These are phyloP conservation scores for Aspergillus hancockii DNA, from an alignment of 495 filamentous ascomycete species.

Conservation along the genomic window DNA sequence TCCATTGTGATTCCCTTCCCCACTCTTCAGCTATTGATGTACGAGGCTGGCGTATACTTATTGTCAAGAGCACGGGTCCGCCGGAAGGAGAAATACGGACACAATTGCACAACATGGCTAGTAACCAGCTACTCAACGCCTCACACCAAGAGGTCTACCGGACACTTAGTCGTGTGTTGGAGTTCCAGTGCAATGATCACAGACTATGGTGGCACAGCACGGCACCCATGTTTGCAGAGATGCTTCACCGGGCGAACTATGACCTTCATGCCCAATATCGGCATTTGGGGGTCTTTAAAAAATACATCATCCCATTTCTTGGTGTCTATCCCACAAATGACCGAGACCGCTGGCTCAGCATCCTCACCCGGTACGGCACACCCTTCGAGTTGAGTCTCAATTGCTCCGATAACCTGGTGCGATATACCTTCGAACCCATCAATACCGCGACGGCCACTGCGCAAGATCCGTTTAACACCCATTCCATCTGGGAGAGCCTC, in stretches of 20 bases:
- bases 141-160: not conserved
- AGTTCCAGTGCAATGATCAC: not conserved
- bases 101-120: not conserved
- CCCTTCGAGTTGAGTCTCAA: conserved; percentile 24
- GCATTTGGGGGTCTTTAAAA: not conserved
- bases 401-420: conserved; percentile 11
- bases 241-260: conserved; percentile 11
- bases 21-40: no score
- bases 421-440: conserved; percentile 21
- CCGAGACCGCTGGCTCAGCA: conserved; percentile 9
- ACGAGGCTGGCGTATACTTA: no score
- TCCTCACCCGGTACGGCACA: conserved; percentile 9
- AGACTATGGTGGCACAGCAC: conserved; percentile 18
- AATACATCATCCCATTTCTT: conserved; percentile 11
- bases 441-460: conserved; percentile 3
- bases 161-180: not conserved
- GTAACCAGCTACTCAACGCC: not conserved
- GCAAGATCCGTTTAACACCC: conserved; percentile 21
- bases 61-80: no score
- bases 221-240: conserved; percentile 19
- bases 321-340: conserved; percentile 9
- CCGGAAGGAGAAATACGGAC: no score
- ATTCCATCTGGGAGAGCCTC: conserved; percentile 12
- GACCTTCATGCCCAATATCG: conserved; percentile 12
- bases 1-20: no score